Evolutionary conservation across 176 grass and related monocot species (phyloP), one percentile per base, ranked within the genome.

Genomic region (Pontederia crassipes): DNA sequence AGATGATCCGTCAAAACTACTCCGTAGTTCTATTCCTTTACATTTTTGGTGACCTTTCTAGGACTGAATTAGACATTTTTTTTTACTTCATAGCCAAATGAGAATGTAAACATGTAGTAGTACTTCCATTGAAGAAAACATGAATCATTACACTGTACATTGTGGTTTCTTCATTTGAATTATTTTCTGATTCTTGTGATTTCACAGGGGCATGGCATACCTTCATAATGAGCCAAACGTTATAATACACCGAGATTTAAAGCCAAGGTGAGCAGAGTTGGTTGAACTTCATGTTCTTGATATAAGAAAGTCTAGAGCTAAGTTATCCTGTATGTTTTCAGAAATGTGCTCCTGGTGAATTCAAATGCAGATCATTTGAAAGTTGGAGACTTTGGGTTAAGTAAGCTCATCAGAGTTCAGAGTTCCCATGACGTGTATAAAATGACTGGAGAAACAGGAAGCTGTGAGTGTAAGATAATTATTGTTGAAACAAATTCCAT

Each of bases 201-300:
- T 40, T 40, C 62, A 61, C 77, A 98, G 94, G 74, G 94, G 94
- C 69, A 98, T 98, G 94, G 88, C 94, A 27, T 98, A 92, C 81
- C 82, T 98, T 68, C 94, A 98, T 77, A 98, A 89, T 50, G 94
- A 98, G 69, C 94, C 94, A 68, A 98, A 98, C 76, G 94, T 98
- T 74, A 77, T 98, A 52, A 92, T 98, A 66, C 94, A 98, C 27
- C 65, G 94, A 70, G 94, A 98, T 72, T 79, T 98, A 61, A 98
- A 98, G 58, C 94, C 94, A 79, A 98, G 94, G 94, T 89, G 17
- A 55, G 13, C 57, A 32, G n/a, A 32, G 8, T 87, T 60, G 26
- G 29, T 70, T 40, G 70, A 26, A 52, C 58, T 7, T 20, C 46
- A 45, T 74, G 49, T 47, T 56, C 55, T 64, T 75, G 35, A 20